Base-by-base conservation (phyloP, 2,329 filamentous ascomycete species). In the Sarocladium oryzae region DNA sequence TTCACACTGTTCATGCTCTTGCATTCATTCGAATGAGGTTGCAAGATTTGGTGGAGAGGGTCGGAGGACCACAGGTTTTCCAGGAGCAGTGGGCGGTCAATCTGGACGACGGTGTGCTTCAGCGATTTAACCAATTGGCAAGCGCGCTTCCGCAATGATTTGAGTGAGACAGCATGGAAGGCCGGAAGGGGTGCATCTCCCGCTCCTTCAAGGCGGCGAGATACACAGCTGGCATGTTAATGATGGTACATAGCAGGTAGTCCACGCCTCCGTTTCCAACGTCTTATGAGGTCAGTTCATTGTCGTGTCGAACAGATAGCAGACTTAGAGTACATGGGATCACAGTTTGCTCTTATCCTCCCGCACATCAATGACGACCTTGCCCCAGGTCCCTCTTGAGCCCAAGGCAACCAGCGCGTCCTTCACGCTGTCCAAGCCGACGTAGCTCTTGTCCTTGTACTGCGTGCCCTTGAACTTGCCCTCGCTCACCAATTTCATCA, bases 301-400 rank as follows among this genome's bases (percentile, higher is more conserved):
- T n/a, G n/a, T n/a, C n/a, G n/a, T n/a, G n/a, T n/a, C n/a, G n/a
- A n/a, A n/a, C n/a, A n/a, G n/a, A n/a, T n/a, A n/a, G n/a, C n/a
- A n/a, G n/a, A n/a, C n/a, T n/a, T n/a, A n/a, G n/a, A n/a, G n/a
- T n/a, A n/a, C n/a, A 43, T 15, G 7, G n/a, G 11, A 30, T 23
- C 57, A 84, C 63, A 84, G 58, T 66, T 78, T 81, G 60, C 75
- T 80, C 56, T 75, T 72, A 6, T 74, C 77, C 40, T 81, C 76
- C 59, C 86, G 84, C 37, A 97, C 75, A 69, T 89, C 89, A 18
- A 96, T 85, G 1, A 96, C 89, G 1, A 97, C 92, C 76, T 97
- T 97, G 0, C 92, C 92, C 92, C 92, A 97, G 1, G 90, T 96
- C 49, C 86, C 88, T 54, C 92, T 76, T 1, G 82, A 81, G 1